Evolutionary conservation across 345 rosid genomes (phyloP), one percentile per base, ranked within the genome.

Genomic region (Brassica incana): DNA sequence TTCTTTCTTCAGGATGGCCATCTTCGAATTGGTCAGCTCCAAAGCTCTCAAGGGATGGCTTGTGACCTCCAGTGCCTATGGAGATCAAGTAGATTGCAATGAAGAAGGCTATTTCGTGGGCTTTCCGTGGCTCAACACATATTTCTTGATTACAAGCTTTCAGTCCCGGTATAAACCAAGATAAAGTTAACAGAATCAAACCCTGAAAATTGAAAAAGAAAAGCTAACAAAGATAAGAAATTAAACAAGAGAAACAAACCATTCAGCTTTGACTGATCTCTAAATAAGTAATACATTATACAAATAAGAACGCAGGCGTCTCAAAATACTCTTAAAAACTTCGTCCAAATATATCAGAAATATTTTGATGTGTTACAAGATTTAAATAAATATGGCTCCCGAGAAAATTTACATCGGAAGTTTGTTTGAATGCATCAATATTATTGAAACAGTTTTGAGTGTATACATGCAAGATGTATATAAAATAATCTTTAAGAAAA

Each of bases 1-100:
- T 90, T 33, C 98, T 84, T 79, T 95, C 99, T 52, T 86, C 66
- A 0, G 72, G 2, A 77, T 95, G 91, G 59, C 84, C 89, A 43
- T 95, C 98, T 4, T 95, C 96, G 45, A 95, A 95, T 33, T 95
- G 99, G 75, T 95, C 99, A 2, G 97, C 99, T 71, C 99, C 99
- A 30, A 95, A 95, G 81, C 99, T 95, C 83, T 95, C 98, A 59
- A 93, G 78, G 0, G 97, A 80, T 14, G 99, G 99, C 76, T 95
- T 95, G 79, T 95, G 99, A 29, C 99, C 99, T 65, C 97, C 99
- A 1, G 98, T 95, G 68, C 92, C 98, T 2, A 93, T 65, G 72
- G 98, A 91, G 79, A 95, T 81, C 72, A 91, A 79, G 88, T 95
- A 95, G 12, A 95, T 84, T 50, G 98, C 92, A 1, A 93, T 70